Base-by-base conservation (phyloP, 2,329 filamentous ascomycete species). In the Fusarium anthophilum region DNA sequence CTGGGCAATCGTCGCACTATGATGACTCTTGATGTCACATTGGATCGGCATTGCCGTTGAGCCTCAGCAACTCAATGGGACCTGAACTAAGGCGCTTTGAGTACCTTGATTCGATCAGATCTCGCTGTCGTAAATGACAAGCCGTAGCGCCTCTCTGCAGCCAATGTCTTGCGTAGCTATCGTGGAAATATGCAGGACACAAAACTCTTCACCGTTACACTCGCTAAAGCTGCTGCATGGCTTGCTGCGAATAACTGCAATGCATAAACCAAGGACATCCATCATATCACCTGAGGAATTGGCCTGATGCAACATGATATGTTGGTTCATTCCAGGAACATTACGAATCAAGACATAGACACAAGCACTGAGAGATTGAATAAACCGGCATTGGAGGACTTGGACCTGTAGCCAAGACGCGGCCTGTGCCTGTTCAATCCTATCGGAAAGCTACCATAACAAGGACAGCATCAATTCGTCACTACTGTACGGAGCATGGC, bases 101-200 rank as follows among this genome's bases (percentile, higher is more conserved):
- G 30, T 44, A 17, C 22, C 38, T 35, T 69, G 48, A 54, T 69
- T 45, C 50, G 64, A 60, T 60, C 59, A 59, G 41, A 66, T 70
- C 53, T 54, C 17, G 12, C 37, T 38, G 28, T 73, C 72, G 62
- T 55, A 70, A 70, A 66, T 61, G 66, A 70, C 48, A 70, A 50
- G 32, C 39, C n/a, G 30, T 24, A 57, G 47, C 43, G 60, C 15
- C 30, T 22, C 44, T 55, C n/a, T 43, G 20, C 35, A 41, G 12
- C 48, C 65, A 69, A 69, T 64, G 28, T 48, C 28, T 56, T 22
- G n/a, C 43, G 56, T 38, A 38, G 28, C 26, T 53, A 69, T 63
- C 37, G 32, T 20, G 11, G 30, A 26, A 26, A 37, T 26, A 63
- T 69, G 57, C 65, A 48, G 26, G 47, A 32, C 57, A 38, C 30